These are phyloP conservation scores for Prototheca wickerhamii DNA, from an alignment of 163 green algal species.

Conservation along the genomic window DNA sequence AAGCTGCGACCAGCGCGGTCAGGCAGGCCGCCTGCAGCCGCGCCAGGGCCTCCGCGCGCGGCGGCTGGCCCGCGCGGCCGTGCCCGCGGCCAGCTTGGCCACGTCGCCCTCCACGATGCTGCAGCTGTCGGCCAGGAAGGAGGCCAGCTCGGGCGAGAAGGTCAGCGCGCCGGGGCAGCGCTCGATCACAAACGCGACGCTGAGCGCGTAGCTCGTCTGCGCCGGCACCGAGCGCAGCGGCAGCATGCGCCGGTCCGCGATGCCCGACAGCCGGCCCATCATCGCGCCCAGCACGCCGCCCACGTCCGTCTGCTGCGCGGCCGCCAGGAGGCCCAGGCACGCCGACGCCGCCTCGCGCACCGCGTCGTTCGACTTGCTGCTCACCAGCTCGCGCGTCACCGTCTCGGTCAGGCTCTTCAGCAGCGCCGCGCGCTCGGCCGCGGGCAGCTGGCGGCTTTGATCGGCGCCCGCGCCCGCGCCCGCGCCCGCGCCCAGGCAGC, in stretches of 20 bases:
- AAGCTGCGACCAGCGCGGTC: conserved; percentile 58
- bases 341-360: conserved; percentile 1
- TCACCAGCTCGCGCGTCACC: conserved; percentile 6
- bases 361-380: conserved; percentile 11
- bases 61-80: conserved; percentile 1
- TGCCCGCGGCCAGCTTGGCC: conserved; percentile 3
- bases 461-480: background rate
- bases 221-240: conserved; percentile 16
- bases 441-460: background rate
- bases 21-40: conserved; percentile 61
- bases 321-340: conserved; percentile 6
- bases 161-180: conserved; percentile 25
- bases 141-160: conserved; percentile 12
- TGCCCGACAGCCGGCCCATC: conserved; percentile 18
- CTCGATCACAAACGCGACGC: conserved; percentile 53
- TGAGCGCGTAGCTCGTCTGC: conserved; percentile 27
- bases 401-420: background rate
- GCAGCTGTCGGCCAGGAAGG: conserved; percentile 20
- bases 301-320: conserved; percentile 11
- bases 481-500: conserved; percentile 3
- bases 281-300: conserved; percentile 40
- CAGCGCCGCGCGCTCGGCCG: background rate
- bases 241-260: conserved; percentile 47
- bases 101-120: conserved; percentile 24
- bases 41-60: conserved; percentile 36